Percentiles rank a stretch among this genome's conserved stretches.
phyloP scores from a whole-genome alignment of 805 yeast genomes.

The Wickerhamomyces pijperi region DNA sequence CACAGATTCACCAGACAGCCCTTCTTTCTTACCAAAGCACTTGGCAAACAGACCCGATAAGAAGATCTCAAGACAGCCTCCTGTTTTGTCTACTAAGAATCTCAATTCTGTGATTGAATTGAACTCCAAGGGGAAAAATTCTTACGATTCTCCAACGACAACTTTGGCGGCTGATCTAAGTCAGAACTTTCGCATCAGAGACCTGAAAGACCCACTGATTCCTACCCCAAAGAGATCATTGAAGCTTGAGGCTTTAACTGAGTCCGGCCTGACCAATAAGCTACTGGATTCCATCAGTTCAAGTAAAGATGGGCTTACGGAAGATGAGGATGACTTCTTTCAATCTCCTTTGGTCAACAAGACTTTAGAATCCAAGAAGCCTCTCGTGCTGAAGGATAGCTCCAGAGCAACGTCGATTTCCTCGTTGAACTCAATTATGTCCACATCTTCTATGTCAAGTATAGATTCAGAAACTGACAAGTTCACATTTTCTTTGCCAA shows the following conservation, averaged over 20 bases:
- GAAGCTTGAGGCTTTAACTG: conserved; percentile 3
- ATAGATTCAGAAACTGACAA: conserved; percentile 6
- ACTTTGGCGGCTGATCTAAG: conserved; percentile 26
- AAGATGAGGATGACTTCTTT: conserved; percentile 1
- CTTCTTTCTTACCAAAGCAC: conserved; percentile 13
- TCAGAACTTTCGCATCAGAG: conserved; percentile 25
- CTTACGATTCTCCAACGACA: conserved; percentile 29
- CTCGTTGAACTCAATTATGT: conserved; percentile 7
- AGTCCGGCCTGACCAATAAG: neutral
- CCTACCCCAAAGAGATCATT: conserved; percentile 13
- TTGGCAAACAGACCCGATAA: conserved; percentile 3
- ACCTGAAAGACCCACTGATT: conserved; percentile 6
- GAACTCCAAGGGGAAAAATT: conserved; percentile 16
- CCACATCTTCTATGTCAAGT: conserved; percentile 16
- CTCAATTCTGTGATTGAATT: conserved; percentile 17
- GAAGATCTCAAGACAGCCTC: conserved; percentile 6
- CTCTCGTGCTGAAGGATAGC: neutral
- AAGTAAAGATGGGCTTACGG: conserved; percentile 1
- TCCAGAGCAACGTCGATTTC: conserved; percentile 15
- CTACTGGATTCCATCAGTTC: conserved; percentile 3
- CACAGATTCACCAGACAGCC: conserved; percentile 15
- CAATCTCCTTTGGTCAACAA: conserved; percentile 4
- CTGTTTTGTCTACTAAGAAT: conserved; percentile 7
- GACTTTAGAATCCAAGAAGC: conserved; percentile 2
- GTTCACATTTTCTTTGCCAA: conserved; percentile 3